Base-by-base conservation (phyloP, 2,329 filamentous ascomycete genomes). In the Colletotrichum chrysophilum region DNA sequence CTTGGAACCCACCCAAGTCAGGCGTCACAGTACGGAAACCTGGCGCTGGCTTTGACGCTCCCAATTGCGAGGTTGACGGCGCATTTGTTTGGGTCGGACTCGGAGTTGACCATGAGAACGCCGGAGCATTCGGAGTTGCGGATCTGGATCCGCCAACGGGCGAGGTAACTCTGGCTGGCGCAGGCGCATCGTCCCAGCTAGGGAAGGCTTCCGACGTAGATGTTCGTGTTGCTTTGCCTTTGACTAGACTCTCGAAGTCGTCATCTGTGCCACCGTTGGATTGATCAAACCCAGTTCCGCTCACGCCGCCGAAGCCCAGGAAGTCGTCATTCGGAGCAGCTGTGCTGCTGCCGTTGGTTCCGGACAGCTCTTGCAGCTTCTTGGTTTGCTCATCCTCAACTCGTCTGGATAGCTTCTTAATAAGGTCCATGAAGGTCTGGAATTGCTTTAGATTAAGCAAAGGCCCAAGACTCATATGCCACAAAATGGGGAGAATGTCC, bases 391-490 rank as follows among this genome's bases (percentile, higher is more conserved):
- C 97, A 21, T 94, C 91, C 82, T 99, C 96, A 38, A 99, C 94
- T 71, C 93, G 92, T 21, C 89, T 87, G 1, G 96, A 97, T 6
- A 98, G 86, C 0, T 87, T 90, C 83, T 95, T 97, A 84, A 98
- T 97, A 61, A 98, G 88, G 6, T 92, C 88, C 95, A 98, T 98
- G 83, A 97, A 98, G 0, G 91, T 88, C 82, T 96, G 94, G 82
- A 99, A 99, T 82, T 96, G 96, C 75, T 93, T 90, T 9, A 98
- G 88, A 80, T 98, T 94, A 7, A 99, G 91, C 34, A 99, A 87
- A 1, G 97, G 97, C 0, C 97, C 97, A 5, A 99, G 88, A 80
- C 94, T 95, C 91, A 98, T 98, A 78, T 86, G 91, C 97, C 97
- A 99, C 2, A 99, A 87, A 12, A 97, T 91, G 0, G 97, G 97